phyloP scores from a whole-genome alignment of 78 protist genomes.

The Dictyostelium firmibasis region DNA sequence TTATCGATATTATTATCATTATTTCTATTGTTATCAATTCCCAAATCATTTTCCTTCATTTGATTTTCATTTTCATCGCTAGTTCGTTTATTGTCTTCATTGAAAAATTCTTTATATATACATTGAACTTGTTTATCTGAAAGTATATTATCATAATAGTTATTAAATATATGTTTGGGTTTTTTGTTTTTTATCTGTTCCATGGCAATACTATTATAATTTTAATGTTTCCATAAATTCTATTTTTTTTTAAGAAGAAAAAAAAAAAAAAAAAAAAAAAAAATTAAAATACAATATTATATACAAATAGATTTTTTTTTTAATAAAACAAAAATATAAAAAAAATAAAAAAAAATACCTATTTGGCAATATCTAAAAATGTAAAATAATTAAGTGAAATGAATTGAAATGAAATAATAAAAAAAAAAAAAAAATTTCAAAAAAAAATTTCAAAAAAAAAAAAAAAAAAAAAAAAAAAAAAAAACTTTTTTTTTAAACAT shows the following conservation, averaged over 20 bases:
- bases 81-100: not conserved
- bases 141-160: not conserved
- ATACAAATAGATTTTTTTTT: too few relatives aligned
- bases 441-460: not conserved
- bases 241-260: too few relatives aligned
- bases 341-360: not conserved
- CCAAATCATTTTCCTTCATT: not conserved
- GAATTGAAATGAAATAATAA: not conserved
- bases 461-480: too few relatives aligned
- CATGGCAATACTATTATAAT: not conserved
- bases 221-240: not conserved
- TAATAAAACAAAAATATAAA: too few relatives aligned
- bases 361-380: not conserved
- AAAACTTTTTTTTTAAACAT: too few relatives aligned
- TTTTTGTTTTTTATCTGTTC: not conserved
- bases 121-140: conserved; percentile 14
- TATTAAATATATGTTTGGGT: not conserved
- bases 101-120: not conserved
- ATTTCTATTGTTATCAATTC: not conserved
- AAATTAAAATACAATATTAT: too few relatives aligned
- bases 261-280: too few relatives aligned
- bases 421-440: too few relatives aligned
- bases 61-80: not conserved
- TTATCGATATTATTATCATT: not conserved
- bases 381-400: not conserved